Evolutionary conservation across 768 basidiomycete species (phyloP), one percentile per base, ranked within the genome.

Genomic region (Sporobolomyces phaffii): DNA sequence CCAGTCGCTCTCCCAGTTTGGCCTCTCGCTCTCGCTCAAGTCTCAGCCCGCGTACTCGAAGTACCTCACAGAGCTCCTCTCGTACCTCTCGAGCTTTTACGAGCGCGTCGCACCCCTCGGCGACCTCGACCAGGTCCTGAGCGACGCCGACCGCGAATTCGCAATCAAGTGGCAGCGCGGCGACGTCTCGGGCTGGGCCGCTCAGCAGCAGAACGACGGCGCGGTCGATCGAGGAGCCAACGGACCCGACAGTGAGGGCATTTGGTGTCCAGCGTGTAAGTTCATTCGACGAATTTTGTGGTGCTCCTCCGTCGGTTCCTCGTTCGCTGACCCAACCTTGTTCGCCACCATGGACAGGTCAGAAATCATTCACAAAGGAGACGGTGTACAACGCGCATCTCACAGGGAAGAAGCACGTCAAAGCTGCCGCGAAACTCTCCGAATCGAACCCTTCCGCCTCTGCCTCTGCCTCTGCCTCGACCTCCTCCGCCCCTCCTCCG

Each of bases 321-420:
- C 54, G 28, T 20, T 43, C 54, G 2, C 26, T 57, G 18, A 11
- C 28, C 31, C 54, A 5, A 2, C 9, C 31, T 44, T 22, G 13
- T n/a, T 22, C 24, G 18, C 13, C 8, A 41, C 24, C 8, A n/a
- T n/a, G 10, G 36, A 43, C 74, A 97, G 93, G 93, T 77, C 91
- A 97, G 78, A 96, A 93, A 76, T 81, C 84, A 63, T 98, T 98
- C 78, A 84, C 93, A 17, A 99, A 97, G 78, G 90, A 97, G 78
- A 97, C 96, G 0, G 96, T 99, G 13, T 99, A 92, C 77, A 90
- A 96, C 68, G 92, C 92, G 3, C 96, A 98, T 76, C 78, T 98
- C 57, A 91, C 86, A 3, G 94, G 92, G 26, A 97, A 93, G 81
- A 98, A 91, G 77, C 96, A 99, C 75, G 79, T 90, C 75, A 99